Percentiles rank a stretch among this genome's conserved stretches.
phyloP scores from a whole-genome alignment of 2,329 filamentous ascomycete species.

The Fusarium nematophilum region DNA sequence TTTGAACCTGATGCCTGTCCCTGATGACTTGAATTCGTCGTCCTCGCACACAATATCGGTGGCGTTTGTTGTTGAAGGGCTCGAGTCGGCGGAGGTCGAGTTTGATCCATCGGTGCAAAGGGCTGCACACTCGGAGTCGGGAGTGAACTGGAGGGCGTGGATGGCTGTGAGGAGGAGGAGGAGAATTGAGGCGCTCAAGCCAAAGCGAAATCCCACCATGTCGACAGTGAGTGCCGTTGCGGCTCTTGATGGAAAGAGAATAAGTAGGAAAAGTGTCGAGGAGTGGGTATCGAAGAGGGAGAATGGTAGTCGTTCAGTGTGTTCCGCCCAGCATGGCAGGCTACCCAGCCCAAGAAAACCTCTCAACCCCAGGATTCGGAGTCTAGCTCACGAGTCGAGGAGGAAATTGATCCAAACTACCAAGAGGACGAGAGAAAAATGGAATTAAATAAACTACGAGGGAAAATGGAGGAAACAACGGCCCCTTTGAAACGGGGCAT shows the following conservation, averaged over 20 bases:
- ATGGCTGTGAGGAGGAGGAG: conserved; percentile 6
- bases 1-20: conserved; percentile 58
- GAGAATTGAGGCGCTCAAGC: conserved; percentile 5
- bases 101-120: conserved; percentile 57
- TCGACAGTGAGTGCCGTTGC: not conserved
- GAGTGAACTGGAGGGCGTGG: conserved; percentile 58
- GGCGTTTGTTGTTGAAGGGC: conserved; percentile 54
- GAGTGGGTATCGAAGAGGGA: not conserved
- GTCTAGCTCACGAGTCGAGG: too few species aligned
- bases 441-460: not conserved
- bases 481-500: conserved; percentile 11
- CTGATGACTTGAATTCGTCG: conserved; percentile 50
- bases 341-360: not conserved
- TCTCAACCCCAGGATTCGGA: not conserved
- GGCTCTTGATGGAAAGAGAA: not conserved
- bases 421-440: too few species aligned
- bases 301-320: not conserved
- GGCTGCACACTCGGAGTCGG: conserved; percentile 62
- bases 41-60: conserved; percentile 62
- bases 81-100: conserved; percentile 48
- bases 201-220: conserved; percentile 4
- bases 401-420: too few species aligned
- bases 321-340: conserved; percentile 15
- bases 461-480: conserved; percentile 3
- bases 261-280: not conserved